These are phyloP conservation scores for Lentinula guzmanii DNA, from an alignment of 768 basidiomycete species.

Conservation along the genomic window DNA sequence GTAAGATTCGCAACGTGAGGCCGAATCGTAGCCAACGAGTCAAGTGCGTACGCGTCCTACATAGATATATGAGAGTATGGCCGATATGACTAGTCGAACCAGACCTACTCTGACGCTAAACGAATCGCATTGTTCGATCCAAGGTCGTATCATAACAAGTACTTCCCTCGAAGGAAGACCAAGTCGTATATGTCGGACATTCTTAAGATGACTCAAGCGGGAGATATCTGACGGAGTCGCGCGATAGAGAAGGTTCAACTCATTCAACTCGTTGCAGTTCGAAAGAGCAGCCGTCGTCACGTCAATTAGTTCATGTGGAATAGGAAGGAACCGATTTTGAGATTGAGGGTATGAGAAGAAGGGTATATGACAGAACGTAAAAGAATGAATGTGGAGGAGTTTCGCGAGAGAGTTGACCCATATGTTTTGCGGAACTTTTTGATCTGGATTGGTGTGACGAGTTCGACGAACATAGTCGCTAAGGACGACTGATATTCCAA, in stretches of 20 bases:
- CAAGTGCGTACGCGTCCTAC: conserved; percentile 4
- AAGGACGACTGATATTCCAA: not conserved
- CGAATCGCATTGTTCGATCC: not conserved
- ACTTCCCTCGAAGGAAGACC: conserved; percentile 1
- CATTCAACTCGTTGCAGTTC: not conserved
- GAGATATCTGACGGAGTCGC: not conserved
- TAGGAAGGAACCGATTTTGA: not conserved
- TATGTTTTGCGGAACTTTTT: not conserved
- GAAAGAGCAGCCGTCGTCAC: not conserved
- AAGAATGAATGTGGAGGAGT: not conserved
- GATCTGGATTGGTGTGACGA: not conserved
- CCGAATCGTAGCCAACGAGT: not conserved
- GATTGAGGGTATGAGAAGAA: not conserved
- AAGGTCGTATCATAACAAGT: not conserved
- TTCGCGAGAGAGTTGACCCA: not conserved
- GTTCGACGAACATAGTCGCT: conserved; percentile 4
- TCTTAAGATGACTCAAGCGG: not conserved
- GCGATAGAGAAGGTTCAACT: conserved; percentile 5
- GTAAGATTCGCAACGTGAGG: not conserved
- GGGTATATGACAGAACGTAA: not conserved
- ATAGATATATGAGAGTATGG: not conserved
- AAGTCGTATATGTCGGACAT: not conserved
- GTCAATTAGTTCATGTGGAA: conserved; percentile 1
- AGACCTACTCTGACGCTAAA: not conserved
- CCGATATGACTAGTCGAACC: not conserved